A percentile compares a stretch with the other conserved stretches of the same genome.
Evolutionary conservation across 352 stramenopile genomes (phyloP).

Genomic region (Globisporangium irregulare): DNA sequence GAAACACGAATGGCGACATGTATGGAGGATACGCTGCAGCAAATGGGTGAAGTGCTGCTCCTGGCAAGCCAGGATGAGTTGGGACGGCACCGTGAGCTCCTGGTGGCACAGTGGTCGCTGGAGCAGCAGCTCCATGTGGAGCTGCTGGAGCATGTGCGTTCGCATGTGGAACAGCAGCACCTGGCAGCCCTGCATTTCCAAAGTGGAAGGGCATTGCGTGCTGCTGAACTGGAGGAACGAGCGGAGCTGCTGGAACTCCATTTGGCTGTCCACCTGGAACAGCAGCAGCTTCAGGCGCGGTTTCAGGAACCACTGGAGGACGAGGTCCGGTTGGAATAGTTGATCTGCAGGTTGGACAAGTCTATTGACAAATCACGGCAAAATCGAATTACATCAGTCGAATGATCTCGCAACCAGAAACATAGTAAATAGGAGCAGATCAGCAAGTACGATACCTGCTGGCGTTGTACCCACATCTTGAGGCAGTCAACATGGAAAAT

Average conservation of each 20-base stretch:
- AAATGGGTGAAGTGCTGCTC: constrained; percentile 26
- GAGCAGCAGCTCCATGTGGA: constrained; percentile 15
- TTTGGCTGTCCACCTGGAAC: constrained; percentile 18
- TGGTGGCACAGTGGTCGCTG: constrained; percentile 15
- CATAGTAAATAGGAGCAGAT: neutral
- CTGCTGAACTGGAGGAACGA: constrained; percentile 10
- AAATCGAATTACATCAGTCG: neutral
- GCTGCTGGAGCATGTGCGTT: neutral
- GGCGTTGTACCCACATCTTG: constrained; percentile 98
- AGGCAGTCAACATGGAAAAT: constrained; percentile 98
- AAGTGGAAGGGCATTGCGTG: constrained; percentile 23
- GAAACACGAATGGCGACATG: constrained; percentile 61
- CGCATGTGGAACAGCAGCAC: constrained; percentile 8
- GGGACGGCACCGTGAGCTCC: constrained; percentile 8
- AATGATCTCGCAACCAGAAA: neutral
- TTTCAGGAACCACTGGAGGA: constrained; percentile 37
- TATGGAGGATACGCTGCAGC: constrained; percentile 47
- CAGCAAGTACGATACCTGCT: constrained; percentile 70
- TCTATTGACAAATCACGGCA: constrained; percentile 27
- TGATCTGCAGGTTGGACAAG: constrained; percentile 95
- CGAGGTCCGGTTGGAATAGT: constrained; percentile 87
- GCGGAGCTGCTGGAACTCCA: constrained; percentile 6
- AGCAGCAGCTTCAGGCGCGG: constrained; percentile 20
- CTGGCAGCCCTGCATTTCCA: constrained; percentile 19
- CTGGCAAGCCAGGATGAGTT: constrained; percentile 6